These are phyloP conservation scores for Bryum argenteum DNA, from an alignment of 225 moss, liverwort and hornwort species.

Conservation along the genomic window DNA sequence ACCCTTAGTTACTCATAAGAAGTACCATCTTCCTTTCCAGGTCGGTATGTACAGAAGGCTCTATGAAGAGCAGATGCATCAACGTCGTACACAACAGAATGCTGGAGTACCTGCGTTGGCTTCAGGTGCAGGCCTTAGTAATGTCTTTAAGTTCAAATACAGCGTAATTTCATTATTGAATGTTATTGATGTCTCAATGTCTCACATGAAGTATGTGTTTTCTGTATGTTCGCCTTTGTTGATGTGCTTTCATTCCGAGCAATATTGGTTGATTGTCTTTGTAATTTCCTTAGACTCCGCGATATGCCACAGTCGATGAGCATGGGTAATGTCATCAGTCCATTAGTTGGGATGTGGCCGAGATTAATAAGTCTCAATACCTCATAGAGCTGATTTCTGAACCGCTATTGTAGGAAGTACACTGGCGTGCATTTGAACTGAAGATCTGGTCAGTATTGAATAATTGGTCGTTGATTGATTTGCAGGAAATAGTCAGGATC, in stretches of 20 bases:
- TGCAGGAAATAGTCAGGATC: constrained; percentile 74
- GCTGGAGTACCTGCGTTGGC: constrained; percentile 46
- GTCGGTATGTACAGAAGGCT: constrained; percentile 94
- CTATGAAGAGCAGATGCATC: constrained; percentile 83
- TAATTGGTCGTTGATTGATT: constrained; percentile 14
- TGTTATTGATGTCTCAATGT: constrained; percentile 1
- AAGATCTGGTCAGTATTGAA: constrained; percentile 13
- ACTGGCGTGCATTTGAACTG: constrained; percentile 3
- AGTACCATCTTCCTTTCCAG: constrained; percentile 35
- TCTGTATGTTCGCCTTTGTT: constrained; percentile 11
- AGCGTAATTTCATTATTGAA: constrained; percentile 1
- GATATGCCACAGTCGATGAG: neutral
- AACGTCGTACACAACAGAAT: constrained; percentile 60
- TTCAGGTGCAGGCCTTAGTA: constrained; percentile 48
- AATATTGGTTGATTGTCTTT: neutral
- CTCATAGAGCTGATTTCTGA: neutral
- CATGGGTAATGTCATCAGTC: neutral
- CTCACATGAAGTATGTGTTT: neutral
- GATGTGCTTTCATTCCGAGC: neutral
- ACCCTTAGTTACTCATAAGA: neutral
- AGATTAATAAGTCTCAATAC: neutral
- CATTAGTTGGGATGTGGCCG: neutral
- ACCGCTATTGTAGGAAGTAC: neutral
- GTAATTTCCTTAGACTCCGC: neutral
- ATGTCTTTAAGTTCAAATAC: constrained; percentile 3